Evolutionary conservation across 371 early-diverging fungal genomes (phyloP).

Genomic region (Apophysomyces ossiformis): DNA sequence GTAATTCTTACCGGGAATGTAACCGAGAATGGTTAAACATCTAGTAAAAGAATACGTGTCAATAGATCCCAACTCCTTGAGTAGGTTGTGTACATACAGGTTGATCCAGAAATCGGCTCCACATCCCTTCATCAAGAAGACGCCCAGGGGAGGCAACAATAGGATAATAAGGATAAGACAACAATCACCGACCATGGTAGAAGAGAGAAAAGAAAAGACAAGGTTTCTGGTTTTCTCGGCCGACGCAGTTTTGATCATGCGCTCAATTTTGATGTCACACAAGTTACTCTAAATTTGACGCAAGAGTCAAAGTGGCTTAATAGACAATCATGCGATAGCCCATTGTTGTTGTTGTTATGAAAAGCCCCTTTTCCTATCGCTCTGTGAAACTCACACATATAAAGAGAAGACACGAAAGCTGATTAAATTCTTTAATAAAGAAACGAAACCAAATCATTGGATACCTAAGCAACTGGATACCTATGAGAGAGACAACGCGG

Average conservation of each 20-base stretch:
- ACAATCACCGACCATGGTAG: slow-evolving; percentile 43
- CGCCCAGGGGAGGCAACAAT: slow-evolving; percentile 49
- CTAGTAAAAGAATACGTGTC: slow-evolving; percentile 18
- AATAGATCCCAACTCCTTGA: neutral
- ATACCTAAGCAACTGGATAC: too few relatives aligned
- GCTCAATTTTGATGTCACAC: neutral
- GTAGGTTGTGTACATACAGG: slow-evolving; percentile 29
- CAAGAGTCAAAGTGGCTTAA: too few relatives aligned
- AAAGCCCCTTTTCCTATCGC: too few relatives aligned
- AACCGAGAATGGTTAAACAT: slow-evolving; percentile 42
- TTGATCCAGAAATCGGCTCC: slow-evolving; percentile 55
- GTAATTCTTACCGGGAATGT: slow-evolving; percentile 34
- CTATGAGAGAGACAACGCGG: too few relatives aligned
- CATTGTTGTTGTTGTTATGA: too few relatives aligned
- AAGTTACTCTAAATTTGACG: too few relatives aligned
- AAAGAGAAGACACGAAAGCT: too few relatives aligned
- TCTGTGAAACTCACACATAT: too few relatives aligned
- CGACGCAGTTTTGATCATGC: neutral
- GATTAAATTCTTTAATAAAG: too few relatives aligned
- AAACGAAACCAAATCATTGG: too few relatives aligned
- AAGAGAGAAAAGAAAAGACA: neutral
- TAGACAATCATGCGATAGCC: too few relatives aligned
- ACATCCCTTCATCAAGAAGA: slow-evolving; percentile 51
- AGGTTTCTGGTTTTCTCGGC: neutral
- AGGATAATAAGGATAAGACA: slow-evolving; percentile 53